phyloP scores from a whole-genome alignment of 495 filamentous ascomycete genomes.

The Podospora pseudocomata region DNA sequence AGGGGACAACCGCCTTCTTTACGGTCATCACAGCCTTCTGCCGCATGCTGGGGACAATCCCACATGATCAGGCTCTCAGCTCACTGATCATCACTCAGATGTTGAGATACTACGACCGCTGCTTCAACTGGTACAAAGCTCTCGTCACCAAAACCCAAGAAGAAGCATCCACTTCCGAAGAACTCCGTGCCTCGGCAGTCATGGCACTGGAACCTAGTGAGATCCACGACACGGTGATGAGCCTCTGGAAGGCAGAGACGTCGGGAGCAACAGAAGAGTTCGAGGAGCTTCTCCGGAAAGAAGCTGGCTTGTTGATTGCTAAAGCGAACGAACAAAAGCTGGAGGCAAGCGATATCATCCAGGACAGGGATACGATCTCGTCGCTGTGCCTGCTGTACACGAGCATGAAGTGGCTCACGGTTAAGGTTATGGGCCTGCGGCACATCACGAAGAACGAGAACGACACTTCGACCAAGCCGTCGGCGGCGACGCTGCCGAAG shows the following conservation, averaged over 20 bases:
- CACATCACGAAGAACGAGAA: constrained; percentile 61
- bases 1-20: constrained; percentile 86
- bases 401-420: constrained; percentile 96
- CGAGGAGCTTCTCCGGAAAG: constrained; percentile 52
- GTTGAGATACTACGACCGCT: constrained; percentile 84
- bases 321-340: constrained; percentile 61
- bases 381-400: constrained; percentile 85
- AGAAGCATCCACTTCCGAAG: constrained; percentile 35
- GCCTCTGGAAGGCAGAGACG: constrained; percentile 47
- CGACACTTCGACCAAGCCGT: constrained; percentile 43
- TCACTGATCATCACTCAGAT: constrained; percentile 87
- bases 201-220: constrained; percentile 39
- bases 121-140: constrained; percentile 82
- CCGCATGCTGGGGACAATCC: constrained; percentile 89
- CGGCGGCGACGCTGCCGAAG: constrained; percentile 37
- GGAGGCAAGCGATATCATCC: constrained; percentile 76
- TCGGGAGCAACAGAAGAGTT: constrained; percentile 25
- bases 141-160: constrained; percentile 56
- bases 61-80: constrained; percentile 93
- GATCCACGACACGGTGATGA: background rate
- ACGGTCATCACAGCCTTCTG: constrained; percentile 84
- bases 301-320: constrained; percentile 62
- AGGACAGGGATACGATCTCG: constrained; percentile 79
- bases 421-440: constrained; percentile 69
- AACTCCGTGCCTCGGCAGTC: constrained; percentile 67